Evolutionary conservation across 768 basidiomycete species (phyloP).

Genomic region (Boletus reticulatus): DNA sequence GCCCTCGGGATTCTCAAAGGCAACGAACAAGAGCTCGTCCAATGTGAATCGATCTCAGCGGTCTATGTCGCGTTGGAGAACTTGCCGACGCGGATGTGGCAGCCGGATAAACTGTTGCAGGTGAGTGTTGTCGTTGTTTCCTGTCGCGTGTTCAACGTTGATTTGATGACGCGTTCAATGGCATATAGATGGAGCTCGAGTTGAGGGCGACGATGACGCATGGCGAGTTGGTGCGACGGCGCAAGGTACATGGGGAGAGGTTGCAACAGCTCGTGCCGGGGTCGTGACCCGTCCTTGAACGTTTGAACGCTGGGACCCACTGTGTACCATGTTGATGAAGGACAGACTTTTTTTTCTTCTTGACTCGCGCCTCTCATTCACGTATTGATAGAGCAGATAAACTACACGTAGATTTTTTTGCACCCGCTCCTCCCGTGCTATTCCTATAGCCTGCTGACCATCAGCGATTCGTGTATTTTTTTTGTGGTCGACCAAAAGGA

Average conservation of each 20-base stretch:
- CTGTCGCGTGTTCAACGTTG: background rate
- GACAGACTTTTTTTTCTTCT: background rate
- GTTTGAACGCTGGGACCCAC: too few relatives aligned
- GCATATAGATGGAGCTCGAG: conserved; percentile 52
- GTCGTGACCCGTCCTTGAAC: background rate
- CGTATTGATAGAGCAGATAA: conserved; percentile 13
- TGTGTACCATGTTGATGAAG: too few relatives aligned
- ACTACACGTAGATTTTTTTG: background rate
- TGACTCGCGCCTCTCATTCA: background rate
- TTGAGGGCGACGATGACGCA: conserved; percentile 52
- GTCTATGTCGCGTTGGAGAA: conserved; percentile 89
- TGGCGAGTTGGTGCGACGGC: conserved; percentile 53
- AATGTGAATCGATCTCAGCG: conserved; percentile 81
- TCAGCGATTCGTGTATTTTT: background rate
- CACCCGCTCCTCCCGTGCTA: too few relatives aligned
- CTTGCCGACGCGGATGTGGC: conserved; percentile 91
- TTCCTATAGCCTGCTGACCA: background rate
- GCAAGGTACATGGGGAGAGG: conserved; percentile 48
- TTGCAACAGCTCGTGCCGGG: conserved; percentile 42
- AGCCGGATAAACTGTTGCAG: conserved; percentile 86
- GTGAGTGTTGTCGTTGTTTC: conserved; percentile 36
- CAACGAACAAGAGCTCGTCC: conserved; percentile 81
- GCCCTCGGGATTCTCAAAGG: conserved; percentile 83
- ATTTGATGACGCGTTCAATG: background rate
- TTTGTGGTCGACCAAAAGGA: background rate